Evolutionary conservation across 2,329 filamentous ascomycete genomes (phyloP).

Genomic region (Neofusicoccum umdonicola): DNA sequence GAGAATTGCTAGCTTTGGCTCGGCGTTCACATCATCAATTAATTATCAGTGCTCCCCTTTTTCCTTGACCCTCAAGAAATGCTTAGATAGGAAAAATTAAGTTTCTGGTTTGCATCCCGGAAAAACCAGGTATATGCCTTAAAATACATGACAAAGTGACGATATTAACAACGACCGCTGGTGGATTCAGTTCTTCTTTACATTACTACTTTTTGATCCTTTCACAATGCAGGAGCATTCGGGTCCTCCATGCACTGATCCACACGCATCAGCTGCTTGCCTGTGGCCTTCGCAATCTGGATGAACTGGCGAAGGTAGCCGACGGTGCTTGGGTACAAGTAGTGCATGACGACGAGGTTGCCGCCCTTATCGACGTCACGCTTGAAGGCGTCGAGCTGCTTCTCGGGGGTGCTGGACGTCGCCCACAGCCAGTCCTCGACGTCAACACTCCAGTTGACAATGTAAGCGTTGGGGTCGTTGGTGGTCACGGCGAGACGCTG

Average conservation of each 20-base stretch:
- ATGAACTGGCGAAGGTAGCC: constrained; percentile 65
- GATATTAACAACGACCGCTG: too few relatives aligned
- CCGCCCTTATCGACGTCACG: constrained; percentile 62
- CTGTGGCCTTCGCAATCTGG: constrained; percentile 60
- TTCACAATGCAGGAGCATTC: constrained; percentile 47
- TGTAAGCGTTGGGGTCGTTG: constrained; percentile 49
- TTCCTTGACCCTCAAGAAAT: too few relatives aligned
- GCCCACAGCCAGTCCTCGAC: constrained; percentile 72
- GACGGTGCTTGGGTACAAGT: constrained; percentile 64
- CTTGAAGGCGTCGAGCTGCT: constrained; percentile 65
- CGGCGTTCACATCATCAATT: too few relatives aligned
- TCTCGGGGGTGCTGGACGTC: constrained; percentile 59
- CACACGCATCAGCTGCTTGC: constrained; percentile 64
- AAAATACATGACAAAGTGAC: not conserved
- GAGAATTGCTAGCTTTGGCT: too few relatives aligned
- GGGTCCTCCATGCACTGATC: constrained; percentile 66
- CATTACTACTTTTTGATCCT: too few relatives aligned
- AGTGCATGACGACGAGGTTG: constrained; percentile 67
- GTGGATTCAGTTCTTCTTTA: too few relatives aligned
- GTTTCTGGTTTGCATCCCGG: too few relatives aligned
- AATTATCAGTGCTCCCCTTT: too few relatives aligned
- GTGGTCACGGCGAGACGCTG: constrained; percentile 55
- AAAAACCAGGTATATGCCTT: not conserved
- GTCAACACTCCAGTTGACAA: constrained; percentile 69
- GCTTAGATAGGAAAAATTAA: too few relatives aligned